phyloP scores from a whole-genome alignment of 208 protist species.

The Strigomonas oncopelti region DNA sequence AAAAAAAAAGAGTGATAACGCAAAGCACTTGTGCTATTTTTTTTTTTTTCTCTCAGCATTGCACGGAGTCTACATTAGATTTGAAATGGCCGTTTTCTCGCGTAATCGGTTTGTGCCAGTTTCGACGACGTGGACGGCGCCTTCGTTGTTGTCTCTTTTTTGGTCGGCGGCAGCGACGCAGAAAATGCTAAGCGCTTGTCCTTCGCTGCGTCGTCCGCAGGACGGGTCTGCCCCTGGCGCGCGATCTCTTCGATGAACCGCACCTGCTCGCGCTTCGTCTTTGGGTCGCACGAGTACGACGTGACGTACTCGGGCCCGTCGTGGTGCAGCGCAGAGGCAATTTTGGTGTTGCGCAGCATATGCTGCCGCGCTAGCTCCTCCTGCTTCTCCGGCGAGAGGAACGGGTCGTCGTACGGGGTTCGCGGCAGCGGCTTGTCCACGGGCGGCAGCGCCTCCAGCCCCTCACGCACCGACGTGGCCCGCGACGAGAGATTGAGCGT shows the following conservation, averaged over 20 bases:
- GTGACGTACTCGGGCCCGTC: constrained; percentile 65
- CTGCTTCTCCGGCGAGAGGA: constrained; percentile 16
- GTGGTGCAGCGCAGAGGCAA: constrained; percentile 42
- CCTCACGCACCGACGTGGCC: neutral
- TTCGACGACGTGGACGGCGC: neutral
- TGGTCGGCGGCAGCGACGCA: neutral
- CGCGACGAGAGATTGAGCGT: neutral
- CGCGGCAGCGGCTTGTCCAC: neutral
- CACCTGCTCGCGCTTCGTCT: constrained; percentile 66
- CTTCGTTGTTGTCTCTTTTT: neutral
- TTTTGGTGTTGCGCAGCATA: constrained; percentile 41
- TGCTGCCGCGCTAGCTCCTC: constrained; percentile 18
- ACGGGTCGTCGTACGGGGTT: neutral
- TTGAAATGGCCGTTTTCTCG: constrained; percentile 6
- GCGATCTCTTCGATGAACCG: constrained; percentile 64
- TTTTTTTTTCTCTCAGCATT: neutral
- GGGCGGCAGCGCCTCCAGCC: neutral
- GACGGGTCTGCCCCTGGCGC: constrained; percentile 4
- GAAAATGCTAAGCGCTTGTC: neutral
- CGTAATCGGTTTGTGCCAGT: neutral
- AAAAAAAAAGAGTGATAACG: constrained; percentile 5
- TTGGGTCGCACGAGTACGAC: constrained; percentile 66
- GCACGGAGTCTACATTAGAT: neutral
- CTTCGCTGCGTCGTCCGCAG: neutral
- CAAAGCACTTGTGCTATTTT: neutral